Evolutionary conservation across 108 stramenopile species (phyloP), one percentile per base, ranked within the genome.

Genomic region (Nannochloropsis salina): DNA sequence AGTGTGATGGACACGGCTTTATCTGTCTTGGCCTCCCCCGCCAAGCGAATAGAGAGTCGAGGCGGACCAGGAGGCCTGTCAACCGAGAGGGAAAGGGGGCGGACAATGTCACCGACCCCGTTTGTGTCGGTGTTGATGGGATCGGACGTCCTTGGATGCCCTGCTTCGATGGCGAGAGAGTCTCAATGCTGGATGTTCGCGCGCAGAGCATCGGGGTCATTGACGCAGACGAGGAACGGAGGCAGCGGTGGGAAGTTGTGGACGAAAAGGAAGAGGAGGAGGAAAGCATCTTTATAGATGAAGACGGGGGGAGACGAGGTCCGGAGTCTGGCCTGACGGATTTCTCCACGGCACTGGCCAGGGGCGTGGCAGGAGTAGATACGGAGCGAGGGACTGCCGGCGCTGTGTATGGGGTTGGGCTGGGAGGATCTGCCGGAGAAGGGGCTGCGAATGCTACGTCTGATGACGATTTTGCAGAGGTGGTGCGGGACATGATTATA

Each of bases 151-250:
- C 20, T 4, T 74, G 61, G 61, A n/a, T 2, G 1, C 61, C 61
- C 61, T 74, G 15, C 20, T 74, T 74, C 61, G 84, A 42, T 97
- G 88, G 96, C 95, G 18, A 87, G 90, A 51, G 93, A 92, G 80
- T 91, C 95, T 22, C 85, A 85, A 21, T 83, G 96, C 40, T 90
- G 92, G 9, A 93, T 94, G 83, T 97, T 93, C 91, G 94, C 95
- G 18, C 91, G 96, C 82, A 92, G 96, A 79, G 95, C 96, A 4
- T 22, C 44, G 85, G 44, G 45, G 43, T 42, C 42, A 9, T 15
- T 15, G 82, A 31, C 45, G 82, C 20, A 44, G 80, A 20, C 44
- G 86, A 80, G 42, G 79, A 31, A 2, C 42, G 82, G 3, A 2
- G 82, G 82, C 41, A 5, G 82, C 42, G 41, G 20, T 41, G 82